Evolutionary conservation across 352 stramenopile genomes (phyloP).

Genomic region (Pythium chondricola): DNA sequence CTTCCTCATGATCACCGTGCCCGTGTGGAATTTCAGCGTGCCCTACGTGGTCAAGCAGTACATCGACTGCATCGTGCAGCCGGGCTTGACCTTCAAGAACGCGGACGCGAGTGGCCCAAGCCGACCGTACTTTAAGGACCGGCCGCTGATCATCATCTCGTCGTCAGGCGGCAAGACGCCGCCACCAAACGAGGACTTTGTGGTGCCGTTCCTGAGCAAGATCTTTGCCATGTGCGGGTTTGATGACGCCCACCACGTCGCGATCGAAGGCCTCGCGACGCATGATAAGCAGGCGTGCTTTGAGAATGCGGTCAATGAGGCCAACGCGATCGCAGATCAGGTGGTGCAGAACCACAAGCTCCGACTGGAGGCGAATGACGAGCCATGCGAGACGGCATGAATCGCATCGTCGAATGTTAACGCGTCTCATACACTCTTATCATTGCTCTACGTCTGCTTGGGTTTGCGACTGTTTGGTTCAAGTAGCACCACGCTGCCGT

Average conservation of each 20-base stretch:
- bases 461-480: not conserved
- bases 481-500: slow-evolving; percentile 27
- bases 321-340: slow-evolving; percentile 50
- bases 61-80: slow-evolving; percentile 75
- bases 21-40: slow-evolving; percentile 75
- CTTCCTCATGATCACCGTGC: slow-evolving; percentile 68
- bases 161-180: slow-evolving; percentile 64
- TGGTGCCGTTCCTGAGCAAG: slow-evolving; percentile 63
- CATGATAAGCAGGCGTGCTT: slow-evolving; percentile 63
- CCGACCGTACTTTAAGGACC: slow-evolving; percentile 49
- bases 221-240: slow-evolving; percentile 78
- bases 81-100: slow-evolving; percentile 60
- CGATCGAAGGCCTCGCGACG: slow-evolving; percentile 51
- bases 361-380: slow-evolving; percentile 33
- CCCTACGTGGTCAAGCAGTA: slow-evolving; percentile 82
- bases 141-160: slow-evolving; percentile 65
- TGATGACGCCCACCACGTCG: slow-evolving; percentile 55
- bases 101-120: slow-evolving; percentile 51
- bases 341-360: slow-evolving; percentile 56
- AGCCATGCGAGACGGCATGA: not conserved
- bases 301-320: slow-evolving; percentile 42
- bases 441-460: slow-evolving; percentile 2
- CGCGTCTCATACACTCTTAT: not conserved
- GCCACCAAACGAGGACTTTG: slow-evolving; percentile 49
- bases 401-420: not conserved